Evolutionary conservation across 1,284 basidiomycete genomes (phyloP).

Genomic region (Malassezia caprae): DNA sequence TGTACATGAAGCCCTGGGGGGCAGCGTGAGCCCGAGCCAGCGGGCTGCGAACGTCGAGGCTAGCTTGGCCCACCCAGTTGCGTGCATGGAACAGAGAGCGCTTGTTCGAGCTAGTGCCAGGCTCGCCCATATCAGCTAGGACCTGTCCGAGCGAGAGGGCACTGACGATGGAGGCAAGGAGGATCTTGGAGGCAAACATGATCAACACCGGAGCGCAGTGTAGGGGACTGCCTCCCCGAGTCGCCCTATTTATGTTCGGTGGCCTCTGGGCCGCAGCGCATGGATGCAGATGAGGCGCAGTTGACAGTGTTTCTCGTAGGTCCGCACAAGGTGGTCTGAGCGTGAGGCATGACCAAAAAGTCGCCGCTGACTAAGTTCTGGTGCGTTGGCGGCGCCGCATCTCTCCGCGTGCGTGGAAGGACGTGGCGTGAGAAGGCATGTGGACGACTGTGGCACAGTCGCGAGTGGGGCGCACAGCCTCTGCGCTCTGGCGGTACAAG

Average conservation of each 20-base stretch:
- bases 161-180: background rate
- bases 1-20: background rate
- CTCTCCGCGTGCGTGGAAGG: background rate
- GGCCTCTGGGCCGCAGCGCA: background rate
- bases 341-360: background rate
- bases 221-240: too few relatives aligned
- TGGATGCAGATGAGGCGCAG: background rate
- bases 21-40: background rate
- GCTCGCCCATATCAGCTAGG: background rate
- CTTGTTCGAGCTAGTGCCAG: background rate
- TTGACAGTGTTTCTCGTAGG: background rate
- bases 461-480: background rate
- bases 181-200: background rate
- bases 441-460: background rate
- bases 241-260: background rate
- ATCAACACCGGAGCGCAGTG: background rate
- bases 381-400: background rate
- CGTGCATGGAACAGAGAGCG: background rate
- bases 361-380: background rate
- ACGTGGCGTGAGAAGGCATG: slow-evolving; percentile 1
- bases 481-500: background rate
- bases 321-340: background rate
- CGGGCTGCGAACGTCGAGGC: background rate
- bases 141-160: background rate
- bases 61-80: background rate